These are phyloP conservation scores for Leccinum incarnatum DNA, from an alignment of 768 basidiomycete species.

Conservation along the genomic window DNA sequence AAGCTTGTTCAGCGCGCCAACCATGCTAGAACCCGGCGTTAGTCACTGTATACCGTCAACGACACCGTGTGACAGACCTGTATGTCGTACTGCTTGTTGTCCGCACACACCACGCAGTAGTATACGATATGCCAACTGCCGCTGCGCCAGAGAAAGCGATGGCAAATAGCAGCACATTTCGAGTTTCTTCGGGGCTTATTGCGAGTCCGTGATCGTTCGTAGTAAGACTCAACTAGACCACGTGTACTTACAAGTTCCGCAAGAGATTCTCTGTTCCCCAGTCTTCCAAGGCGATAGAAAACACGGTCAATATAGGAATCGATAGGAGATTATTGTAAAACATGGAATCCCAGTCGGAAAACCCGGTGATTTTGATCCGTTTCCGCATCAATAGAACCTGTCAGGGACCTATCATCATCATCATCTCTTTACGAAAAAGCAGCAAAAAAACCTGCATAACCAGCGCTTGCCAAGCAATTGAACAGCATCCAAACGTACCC, in stretches of 20 bases:
- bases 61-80: slow-evolving; percentile 48
- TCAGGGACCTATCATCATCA: background rate
- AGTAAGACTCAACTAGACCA: background rate
- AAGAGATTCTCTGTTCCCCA: slow-evolving; percentile 79
- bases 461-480: slow-evolving; percentile 88
- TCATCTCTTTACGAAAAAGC: slow-evolving; percentile 1
- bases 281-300: slow-evolving; percentile 83
- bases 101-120: slow-evolving; percentile 98
- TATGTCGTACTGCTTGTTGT: slow-evolving; percentile 98
- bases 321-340: slow-evolving; percentile 97
- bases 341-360: slow-evolving; percentile 99
- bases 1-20: slow-evolving; percentile 94
- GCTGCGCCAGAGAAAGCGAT: slow-evolving; percentile 98
- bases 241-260: slow-evolving; percentile 68
- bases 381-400: slow-evolving; percentile 96
- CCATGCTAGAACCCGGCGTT: slow-evolving; percentile 61
- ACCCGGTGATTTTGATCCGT: slow-evolving; percentile 90
- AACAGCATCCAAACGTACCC: slow-evolving; percentile 97
- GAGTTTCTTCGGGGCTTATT: slow-evolving; percentile 75
- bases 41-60: slow-evolving; percentile 1
- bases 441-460: slow-evolving; percentile 61
- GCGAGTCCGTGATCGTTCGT: background rate
- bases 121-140: slow-evolving; percentile 96
- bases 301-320: slow-evolving; percentile 83
- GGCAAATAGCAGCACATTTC: slow-evolving; percentile 74